A percentile compares a stretch with the other conserved stretches of the same genome.
phyloP scores from a whole-genome alignment of 1,139 yeast genomes.

The Pichia sp. region DNA sequence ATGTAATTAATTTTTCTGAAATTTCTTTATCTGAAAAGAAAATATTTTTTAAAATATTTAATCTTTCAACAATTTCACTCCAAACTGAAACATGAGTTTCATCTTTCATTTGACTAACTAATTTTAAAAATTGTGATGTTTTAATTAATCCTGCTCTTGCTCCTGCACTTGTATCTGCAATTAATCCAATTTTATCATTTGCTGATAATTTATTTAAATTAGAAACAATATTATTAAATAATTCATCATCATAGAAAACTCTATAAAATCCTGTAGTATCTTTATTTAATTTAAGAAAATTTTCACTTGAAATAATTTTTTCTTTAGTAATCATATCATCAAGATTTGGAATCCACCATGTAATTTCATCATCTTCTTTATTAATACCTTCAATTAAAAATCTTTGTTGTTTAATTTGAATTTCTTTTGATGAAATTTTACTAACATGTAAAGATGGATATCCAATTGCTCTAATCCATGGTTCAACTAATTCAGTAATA shows the following conservation, averaged over 20 bases:
- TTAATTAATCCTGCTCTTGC: conserved; percentile 54
- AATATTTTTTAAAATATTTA: conserved; percentile 38
- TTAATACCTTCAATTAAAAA: conserved; percentile 48
- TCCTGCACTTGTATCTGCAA: conserved; percentile 57
- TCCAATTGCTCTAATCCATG: conserved; percentile 51
- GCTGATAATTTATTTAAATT: conserved; percentile 40
- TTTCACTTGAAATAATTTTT: conserved; percentile 13
- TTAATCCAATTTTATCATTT: conserved; percentile 59
- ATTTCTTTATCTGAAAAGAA: conserved; percentile 43
- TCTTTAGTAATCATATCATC: conserved; percentile 25
- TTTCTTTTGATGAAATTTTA: conserved; percentile 25
- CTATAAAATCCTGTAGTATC: conserved; percentile 61
- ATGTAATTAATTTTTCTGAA: conserved; percentile 36
- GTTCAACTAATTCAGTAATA: conserved; percentile 40
- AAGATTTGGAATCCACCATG: conserved; percentile 68
- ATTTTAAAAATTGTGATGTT: conserved; percentile 44
- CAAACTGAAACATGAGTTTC: conserved; percentile 55
- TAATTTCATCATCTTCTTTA: conserved; percentile 30
- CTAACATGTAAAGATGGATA: conserved; percentile 42
- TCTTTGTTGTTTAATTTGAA: conserved; percentile 46
- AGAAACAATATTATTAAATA: conserved; percentile 42
- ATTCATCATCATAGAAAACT: conserved; percentile 50
- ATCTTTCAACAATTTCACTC: conserved; percentile 48
- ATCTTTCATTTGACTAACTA: conserved; percentile 38
- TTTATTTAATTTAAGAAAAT: conserved; percentile 54